Evolutionary conservation across 352 stramenopile species (phyloP).

Genomic region (Pythium brachiatum): DNA sequence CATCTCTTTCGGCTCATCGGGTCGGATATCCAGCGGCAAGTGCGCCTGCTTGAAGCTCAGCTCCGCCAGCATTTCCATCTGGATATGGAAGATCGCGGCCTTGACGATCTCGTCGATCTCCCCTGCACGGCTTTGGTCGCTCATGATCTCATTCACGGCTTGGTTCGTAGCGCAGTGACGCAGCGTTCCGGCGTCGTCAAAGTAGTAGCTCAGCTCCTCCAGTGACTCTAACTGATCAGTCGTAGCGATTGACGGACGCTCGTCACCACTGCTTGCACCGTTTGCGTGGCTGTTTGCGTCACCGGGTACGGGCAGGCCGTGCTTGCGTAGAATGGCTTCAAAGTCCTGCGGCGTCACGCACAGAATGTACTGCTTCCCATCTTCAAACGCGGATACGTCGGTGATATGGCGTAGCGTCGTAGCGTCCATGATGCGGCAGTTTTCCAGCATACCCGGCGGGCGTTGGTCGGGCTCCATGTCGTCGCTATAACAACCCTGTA

Average conservation of each 20-base stretch:
- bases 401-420: constrained; percentile 42
- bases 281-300: constrained; percentile 17
- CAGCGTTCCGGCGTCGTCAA: constrained; percentile 63
- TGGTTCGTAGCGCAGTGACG: constrained; percentile 71
- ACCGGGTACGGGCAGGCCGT: constrained; percentile 32
- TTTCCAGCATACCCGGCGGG: constrained; percentile 47
- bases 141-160: constrained; percentile 75
- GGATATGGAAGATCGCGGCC: constrained; percentile 80
- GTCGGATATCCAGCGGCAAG: constrained; percentile 51
- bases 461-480: constrained; percentile 66
- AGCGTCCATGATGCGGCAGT: constrained; percentile 57
- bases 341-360: constrained; percentile 42
- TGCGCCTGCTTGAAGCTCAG: constrained; percentile 72
- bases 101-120: constrained; percentile 82
- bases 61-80: constrained; percentile 83
- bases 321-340: constrained; percentile 40
- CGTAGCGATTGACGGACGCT: constrained; percentile 41
- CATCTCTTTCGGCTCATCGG: constrained; percentile 66
- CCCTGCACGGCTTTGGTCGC: constrained; percentile 55
- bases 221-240: constrained; percentile 72
- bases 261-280: constrained; percentile 14
- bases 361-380: constrained; percentile 77
- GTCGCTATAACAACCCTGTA: constrained; percentile 72
- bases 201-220: constrained; percentile 79
- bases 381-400: constrained; percentile 40